Percentiles rank a stretch among this genome's conserved stretches.
These are phyloP conservation scores for Apiotrichum sp. DNA, from an alignment of 1,284 basidiomycete species.

Conservation along the genomic window DNA sequence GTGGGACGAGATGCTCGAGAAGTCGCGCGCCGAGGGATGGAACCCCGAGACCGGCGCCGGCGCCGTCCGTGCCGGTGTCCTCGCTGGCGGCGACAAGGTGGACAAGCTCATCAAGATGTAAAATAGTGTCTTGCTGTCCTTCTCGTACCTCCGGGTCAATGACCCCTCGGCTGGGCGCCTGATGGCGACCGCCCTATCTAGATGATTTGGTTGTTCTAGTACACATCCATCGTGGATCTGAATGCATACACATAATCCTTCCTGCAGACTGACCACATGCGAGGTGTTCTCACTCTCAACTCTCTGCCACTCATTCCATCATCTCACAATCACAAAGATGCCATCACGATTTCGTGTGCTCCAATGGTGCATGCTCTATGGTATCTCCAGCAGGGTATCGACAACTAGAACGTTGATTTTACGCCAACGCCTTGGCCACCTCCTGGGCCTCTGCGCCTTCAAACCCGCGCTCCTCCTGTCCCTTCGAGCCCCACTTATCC, in stretches of 20 bases:
- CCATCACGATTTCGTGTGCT: too few relatives aligned
- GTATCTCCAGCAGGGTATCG: too few relatives aligned
- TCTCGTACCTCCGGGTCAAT: too few relatives aligned
- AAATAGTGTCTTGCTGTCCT: constrained; percentile 3
- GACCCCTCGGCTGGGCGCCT: too few relatives aligned
- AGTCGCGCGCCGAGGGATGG: constrained; percentile 54
- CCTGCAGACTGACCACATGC: too few relatives aligned
- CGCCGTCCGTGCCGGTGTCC: constrained; percentile 30
- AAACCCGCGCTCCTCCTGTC: constrained; percentile 33
- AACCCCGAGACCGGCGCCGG: constrained; percentile 51
- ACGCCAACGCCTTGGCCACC: constrained; percentile 3
- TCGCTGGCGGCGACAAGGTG: constrained; percentile 46
- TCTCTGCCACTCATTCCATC: too few relatives aligned
- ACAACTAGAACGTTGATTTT: not conserved
- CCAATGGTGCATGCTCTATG: too few relatives aligned
- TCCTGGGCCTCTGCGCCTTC: constrained; percentile 30
- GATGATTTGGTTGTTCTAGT: not conserved
- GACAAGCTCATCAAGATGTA: constrained; percentile 72
- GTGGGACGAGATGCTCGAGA: constrained; percentile 84
- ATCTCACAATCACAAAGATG: too few relatives aligned
- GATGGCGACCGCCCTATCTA: too few relatives aligned
- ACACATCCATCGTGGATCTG: not conserved
- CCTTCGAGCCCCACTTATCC: constrained; percentile 28
- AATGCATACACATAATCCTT: not conserved
- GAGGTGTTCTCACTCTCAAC: too few relatives aligned